phyloP scores from a whole-genome alignment of 176 grass and related monocot species.

The Oryza officinalis region DNA sequence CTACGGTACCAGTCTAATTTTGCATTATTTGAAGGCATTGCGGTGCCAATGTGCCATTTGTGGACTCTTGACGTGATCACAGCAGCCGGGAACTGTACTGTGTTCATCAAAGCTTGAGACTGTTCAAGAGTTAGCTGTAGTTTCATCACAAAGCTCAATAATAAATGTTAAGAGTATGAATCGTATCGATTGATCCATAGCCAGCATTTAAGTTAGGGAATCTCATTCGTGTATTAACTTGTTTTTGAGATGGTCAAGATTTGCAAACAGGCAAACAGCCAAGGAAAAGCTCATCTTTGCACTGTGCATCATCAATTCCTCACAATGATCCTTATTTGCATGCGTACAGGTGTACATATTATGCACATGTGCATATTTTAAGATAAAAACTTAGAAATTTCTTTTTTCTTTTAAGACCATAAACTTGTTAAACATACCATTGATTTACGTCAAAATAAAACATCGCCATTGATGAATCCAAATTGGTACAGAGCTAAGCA shows the following conservation, averaged over 20 bases:
- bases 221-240: not conserved
- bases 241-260: not conserved
- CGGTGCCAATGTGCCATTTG: too few species aligned
- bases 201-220: conserved; percentile 13
- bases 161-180: not conserved
- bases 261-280: not conserved
- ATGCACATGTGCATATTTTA: too few species aligned
- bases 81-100: not conserved
- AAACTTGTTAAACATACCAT: too few species aligned
- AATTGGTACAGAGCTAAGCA: too few species aligned
- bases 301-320: not conserved
- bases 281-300: not conserved
- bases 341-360: not conserved
- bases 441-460: too few species aligned
- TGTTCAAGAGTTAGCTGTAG: conserved; percentile 25
- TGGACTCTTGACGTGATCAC: not conserved
- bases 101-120: conserved; percentile 29
- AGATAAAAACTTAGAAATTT: too few species aligned
- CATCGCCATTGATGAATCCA: too few species aligned
- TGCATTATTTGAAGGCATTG: too few species aligned
- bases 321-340: not conserved
- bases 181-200: not conserved
- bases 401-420: too few species aligned
- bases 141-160: conserved; percentile 5
- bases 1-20: too few species aligned